phyloP scores from a whole-genome alignment of 2,329 filamentous ascomycete genomes.

The Monosporascus sp. region DNA sequence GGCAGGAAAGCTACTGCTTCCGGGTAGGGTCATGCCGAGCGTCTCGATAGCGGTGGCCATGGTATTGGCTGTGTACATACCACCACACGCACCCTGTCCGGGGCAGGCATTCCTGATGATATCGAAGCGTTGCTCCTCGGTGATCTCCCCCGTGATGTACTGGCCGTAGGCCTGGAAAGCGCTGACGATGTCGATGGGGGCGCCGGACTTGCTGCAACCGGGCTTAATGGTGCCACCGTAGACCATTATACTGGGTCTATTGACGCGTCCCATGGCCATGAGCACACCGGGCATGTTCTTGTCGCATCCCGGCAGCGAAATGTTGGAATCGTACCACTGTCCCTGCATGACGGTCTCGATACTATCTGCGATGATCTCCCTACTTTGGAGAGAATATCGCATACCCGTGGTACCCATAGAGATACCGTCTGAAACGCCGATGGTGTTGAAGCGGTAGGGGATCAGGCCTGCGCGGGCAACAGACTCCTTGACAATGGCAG shows the following conservation, averaged over 20 bases:
- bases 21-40: slow-evolving; percentile 74
- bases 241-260: slow-evolving; percentile 93
- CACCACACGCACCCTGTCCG: slow-evolving; percentile 76
- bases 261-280: slow-evolving; percentile 91
- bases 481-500: slow-evolving; percentile 62
- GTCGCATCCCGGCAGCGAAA: slow-evolving; percentile 95
- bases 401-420: slow-evolving; percentile 98
- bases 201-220: slow-evolving; percentile 72
- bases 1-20: slow-evolving; percentile 74
- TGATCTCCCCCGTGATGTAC: slow-evolving; percentile 87
- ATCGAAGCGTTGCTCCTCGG: slow-evolving; percentile 85
- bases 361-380: slow-evolving; percentile 95
- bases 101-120: slow-evolving; percentile 91
- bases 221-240: slow-evolving; percentile 94
- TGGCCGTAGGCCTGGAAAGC: slow-evolving; percentile 98
- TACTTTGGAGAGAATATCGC: slow-evolving; percentile 89
- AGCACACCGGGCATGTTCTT: slow-evolving; percentile 98
- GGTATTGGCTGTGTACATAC: slow-evolving; percentile 77
- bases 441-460: slow-evolving; percentile 98
- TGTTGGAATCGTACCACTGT: slow-evolving; percentile 97
- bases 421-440: slow-evolving; percentile 95
- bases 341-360: slow-evolving; percentile 99
- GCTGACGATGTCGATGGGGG: slow-evolving; percentile 86
- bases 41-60: slow-evolving; percentile 71
- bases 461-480: slow-evolving; percentile 69